phyloP scores from a whole-genome alignment of 2,329 filamentous ascomycete genomes.

The Colletotrichum liriopes region DNA sequence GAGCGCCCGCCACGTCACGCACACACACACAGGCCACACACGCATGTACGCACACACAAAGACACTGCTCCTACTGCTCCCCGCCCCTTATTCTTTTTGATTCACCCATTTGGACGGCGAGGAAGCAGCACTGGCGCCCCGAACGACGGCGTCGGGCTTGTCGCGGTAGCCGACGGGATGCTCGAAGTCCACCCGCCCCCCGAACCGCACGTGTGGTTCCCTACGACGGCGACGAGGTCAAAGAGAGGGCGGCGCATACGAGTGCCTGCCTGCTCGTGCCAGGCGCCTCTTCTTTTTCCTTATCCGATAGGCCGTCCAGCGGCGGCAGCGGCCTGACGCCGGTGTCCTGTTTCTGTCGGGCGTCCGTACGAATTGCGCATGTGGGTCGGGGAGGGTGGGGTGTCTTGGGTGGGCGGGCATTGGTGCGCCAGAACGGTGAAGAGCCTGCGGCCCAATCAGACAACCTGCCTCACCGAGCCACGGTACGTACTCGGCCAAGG shows the following conservation, averaged over 20 bases:
- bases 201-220: not conserved
- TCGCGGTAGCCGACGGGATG: constrained; percentile 5
- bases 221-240: not conserved
- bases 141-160: not conserved
- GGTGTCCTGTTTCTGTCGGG: not conserved
- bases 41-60: not conserved
- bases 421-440: not conserved
- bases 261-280: not conserved
- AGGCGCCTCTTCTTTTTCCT: not conserved
- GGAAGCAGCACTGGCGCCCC: not conserved
- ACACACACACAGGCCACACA: not conserved
- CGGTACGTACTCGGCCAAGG: constrained; percentile 15
- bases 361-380: not conserved
- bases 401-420: not conserved
- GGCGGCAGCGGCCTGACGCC: not conserved
- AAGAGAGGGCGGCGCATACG: not conserved
- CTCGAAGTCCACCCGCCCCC: not conserved
- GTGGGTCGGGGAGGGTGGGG: not conserved
- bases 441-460: constrained; percentile 28
- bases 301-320: not conserved
- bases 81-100: not conserved
- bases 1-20: constrained; percentile 15
- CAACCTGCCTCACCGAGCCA: constrained; percentile 22
- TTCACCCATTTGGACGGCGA: not conserved
- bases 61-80: not conserved